Evolutionary conservation across 345 rosid genomes (phyloP).

Genomic region (Mercurialis annua): DNA sequence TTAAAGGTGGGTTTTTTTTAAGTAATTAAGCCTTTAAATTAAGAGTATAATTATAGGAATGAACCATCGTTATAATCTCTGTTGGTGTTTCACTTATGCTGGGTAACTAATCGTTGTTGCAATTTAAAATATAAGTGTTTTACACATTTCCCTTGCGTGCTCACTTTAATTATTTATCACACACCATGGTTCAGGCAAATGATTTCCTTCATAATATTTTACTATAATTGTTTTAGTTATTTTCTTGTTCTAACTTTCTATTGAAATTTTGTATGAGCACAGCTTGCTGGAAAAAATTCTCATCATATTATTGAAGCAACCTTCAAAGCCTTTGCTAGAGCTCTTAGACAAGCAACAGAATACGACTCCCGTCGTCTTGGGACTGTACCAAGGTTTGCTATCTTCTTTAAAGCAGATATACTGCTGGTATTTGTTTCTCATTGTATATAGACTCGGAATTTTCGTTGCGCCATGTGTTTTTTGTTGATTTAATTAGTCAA

Average conservation of each 20-base stretch:
- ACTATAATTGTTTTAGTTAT: background rate
- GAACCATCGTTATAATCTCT: background rate
- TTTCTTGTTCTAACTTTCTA: constrained; percentile 1
- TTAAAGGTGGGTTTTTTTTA: background rate
- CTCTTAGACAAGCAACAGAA: constrained; percentile 86
- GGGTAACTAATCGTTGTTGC: background rate
- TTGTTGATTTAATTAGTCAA: background rate
- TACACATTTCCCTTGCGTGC: background rate
- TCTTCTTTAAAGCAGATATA: background rate
- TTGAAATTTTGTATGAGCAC: constrained; percentile 19
- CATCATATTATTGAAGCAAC: constrained; percentile 97
- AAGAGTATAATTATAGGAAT: background rate
- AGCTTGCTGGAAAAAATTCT: constrained; percentile 91
- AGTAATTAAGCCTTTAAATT: background rate
- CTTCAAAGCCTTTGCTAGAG: constrained; percentile 96
- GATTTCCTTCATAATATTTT: constrained; percentile 4
- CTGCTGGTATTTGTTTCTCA: background rate
- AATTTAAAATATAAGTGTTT: background rate
- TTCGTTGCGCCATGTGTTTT: background rate
- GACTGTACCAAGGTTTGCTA: constrained; percentile 71
- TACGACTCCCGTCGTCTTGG: constrained; percentile 73
- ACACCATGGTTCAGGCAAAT: background rate
- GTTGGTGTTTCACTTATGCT: background rate
- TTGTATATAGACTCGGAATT: background rate
- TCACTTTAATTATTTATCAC: background rate